These are phyloP conservation scores for Glycyrrhiza uralensis DNA, from an alignment of 306 rosid genomes.

Conservation along the genomic window DNA sequence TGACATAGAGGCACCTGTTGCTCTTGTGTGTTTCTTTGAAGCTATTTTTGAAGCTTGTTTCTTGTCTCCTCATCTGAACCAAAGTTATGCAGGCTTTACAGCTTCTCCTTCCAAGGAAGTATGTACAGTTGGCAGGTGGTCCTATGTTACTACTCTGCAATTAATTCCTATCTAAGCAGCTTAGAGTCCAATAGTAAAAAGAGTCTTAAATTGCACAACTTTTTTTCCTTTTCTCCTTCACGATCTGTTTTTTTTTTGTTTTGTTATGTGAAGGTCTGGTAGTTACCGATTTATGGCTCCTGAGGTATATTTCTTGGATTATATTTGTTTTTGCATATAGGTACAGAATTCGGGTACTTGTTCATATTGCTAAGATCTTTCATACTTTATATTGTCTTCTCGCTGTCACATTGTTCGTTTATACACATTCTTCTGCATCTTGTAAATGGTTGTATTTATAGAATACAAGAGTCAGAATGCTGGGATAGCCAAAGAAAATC, in stretches of 20 bases:
- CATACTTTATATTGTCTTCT: neutral
- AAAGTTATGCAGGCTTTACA: slow-evolving; percentile 18
- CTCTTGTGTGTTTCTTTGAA: no score
- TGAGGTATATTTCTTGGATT: no score
- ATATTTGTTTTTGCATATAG: no score
- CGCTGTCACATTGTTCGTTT: neutral
- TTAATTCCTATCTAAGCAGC: slow-evolving; percentile 5
- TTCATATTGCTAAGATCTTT: no score
- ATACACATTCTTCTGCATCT: neutral
- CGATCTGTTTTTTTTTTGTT: no score
- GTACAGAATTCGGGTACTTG: no score
- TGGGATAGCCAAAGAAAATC: neutral
- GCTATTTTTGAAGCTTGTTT: no score
- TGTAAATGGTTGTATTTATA: slow-evolving; percentile 7
- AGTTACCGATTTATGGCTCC: no score
- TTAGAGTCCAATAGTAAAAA: neutral
- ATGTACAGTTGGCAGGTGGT: slow-evolving; percentile 25
- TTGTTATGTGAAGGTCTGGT: no score
- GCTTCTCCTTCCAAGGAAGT: slow-evolving; percentile 6
- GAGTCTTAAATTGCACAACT: neutral
- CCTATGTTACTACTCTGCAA: slow-evolving; percentile 28
- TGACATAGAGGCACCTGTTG: no score
- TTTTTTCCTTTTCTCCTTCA: neutral
- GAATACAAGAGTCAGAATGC: neutral
- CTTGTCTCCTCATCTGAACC: neutral